Conservation (phyloP, 2,329 filamentous ascomycete genomes). For the Macrophomina tecta region DNA sequence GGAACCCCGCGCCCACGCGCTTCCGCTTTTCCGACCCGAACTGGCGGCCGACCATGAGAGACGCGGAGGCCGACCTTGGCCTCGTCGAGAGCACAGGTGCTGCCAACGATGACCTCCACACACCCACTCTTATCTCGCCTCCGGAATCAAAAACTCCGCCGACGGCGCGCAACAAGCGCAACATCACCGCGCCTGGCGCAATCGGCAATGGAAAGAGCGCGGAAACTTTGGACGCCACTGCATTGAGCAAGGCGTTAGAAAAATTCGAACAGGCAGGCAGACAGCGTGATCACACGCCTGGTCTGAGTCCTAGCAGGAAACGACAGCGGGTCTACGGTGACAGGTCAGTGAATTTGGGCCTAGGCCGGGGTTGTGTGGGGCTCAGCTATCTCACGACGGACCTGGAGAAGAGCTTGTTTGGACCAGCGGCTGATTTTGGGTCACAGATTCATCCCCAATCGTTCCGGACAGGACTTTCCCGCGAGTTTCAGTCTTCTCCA, state of each 20-base stretch:
- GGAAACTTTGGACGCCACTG: slow-evolving; percentile 64
- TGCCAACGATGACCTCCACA: slow-evolving; percentile 36
- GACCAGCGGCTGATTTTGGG: neutral
- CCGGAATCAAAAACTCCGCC: slow-evolving; percentile 67
- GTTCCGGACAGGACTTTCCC: slow-evolving; percentile 89
- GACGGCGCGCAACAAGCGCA: slow-evolving; percentile 58
- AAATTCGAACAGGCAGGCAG: slow-evolving; percentile 66
- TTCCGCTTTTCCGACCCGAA: slow-evolving; percentile 12
- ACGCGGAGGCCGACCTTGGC: slow-evolving; percentile 21
- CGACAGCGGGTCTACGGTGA: slow-evolving; percentile 69
- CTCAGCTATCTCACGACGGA: neutral
- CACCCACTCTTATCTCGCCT: slow-evolving; percentile 59
- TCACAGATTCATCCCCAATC: slow-evolving; percentile 88
- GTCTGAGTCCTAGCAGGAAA: slow-evolving; percentile 71
- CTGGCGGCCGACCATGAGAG: slow-evolving; percentile 25
- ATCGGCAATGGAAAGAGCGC: slow-evolving; percentile 46
- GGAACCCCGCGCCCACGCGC: slow-evolving; percentile 20
- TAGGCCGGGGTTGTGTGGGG: neutral
- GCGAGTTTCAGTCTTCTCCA: slow-evolving; percentile 91
- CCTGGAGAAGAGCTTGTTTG: slow-evolving; percentile 18
- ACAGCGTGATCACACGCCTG: slow-evolving; percentile 66
- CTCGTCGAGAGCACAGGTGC: slow-evolving; percentile 20
- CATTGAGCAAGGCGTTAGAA: slow-evolving; percentile 66
- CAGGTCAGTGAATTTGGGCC: slow-evolving; percentile 41
- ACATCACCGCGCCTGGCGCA: slow-evolving; percentile 40